Base-by-base conservation (phyloP, 495 filamentous ascomycete genomes). In the Terfezia claveryi region DNA sequence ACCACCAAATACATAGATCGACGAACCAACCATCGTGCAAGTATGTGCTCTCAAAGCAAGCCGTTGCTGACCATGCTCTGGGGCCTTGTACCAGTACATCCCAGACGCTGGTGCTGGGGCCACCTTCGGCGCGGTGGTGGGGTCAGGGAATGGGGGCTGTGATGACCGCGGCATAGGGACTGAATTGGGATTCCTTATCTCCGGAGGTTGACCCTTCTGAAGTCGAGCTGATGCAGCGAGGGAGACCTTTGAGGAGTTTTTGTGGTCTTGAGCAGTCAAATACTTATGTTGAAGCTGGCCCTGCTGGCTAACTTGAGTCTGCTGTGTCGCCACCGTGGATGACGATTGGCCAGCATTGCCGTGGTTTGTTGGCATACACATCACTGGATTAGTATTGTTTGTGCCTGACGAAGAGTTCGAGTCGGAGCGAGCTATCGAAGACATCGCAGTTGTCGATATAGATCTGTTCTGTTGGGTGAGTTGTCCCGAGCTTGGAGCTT, bases 11-110 rank as follows among this genome's bases (percentile, higher is more conserved):
- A 81, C 72, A 57, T 73, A 81, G 50, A 81, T 72, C 56, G 74
- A 79, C 50, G 72, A 76, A 7, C 77, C 78, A 10, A 80, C 67
- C 16, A 79, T 66, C 20, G 77, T 78, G 12, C 73, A 76, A 36
- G 77, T 80, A 66, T 81, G 78, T 23, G 78, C 78, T 38, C 78
- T 74, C 44, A 80, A 64, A 9, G 76, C 69, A 17, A 72, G 74
- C 57, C 77, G 76, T 37, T 75, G 63, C 12, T 72, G 63, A 10
- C 78, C 78, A 5, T 76, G 79, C 9, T 71, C 67, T 2, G 73
- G 73, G 14, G 77, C 77, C 44, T 70, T 72, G 53, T 75, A 77
- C 78, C 78, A 81, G 67, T 81, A 81, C 78, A 81, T 81, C 50
- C 78, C 78, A 49, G 74, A 76, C 16, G 78, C 75, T n/a, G 78